Evolutionary conservation across 108 stramenopile genomes (phyloP), one percentile per base, ranked within the genome.

Genomic region (Cyclostephanos tholiformis): DNA sequence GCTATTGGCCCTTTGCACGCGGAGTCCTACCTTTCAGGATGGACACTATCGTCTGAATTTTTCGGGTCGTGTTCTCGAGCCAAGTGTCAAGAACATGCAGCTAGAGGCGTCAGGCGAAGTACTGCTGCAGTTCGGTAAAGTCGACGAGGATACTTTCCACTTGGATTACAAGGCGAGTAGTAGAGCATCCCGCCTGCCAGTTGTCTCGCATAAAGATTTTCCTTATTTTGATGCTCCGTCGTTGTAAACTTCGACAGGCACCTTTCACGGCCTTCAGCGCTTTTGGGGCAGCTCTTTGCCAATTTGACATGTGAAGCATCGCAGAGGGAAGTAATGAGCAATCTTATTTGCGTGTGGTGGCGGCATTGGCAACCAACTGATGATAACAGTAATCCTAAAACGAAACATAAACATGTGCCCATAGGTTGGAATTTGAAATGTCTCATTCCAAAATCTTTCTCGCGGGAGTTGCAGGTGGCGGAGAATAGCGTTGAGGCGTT

Each of bases 51-150:
- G 87, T 13, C 75, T 91, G 32, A 88, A 91, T 55, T 91, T 91
- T 55, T 46, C 62, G 22, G 90, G 90, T 26, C 70, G 90, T 6
- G 90, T 91, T 23, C 79, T 75, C 8, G 71, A 74, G 12, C 86
- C 90, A n/a, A 71, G 67, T 38, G 90, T 89, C 12, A 91, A 91
- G 64, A 91, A 91, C 67, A 87, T 91, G 75, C 90, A 91, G 67
- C 69, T 91, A 9, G 84, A 84, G 63, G 55, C 74, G 43, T 79
- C 60, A 30, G 79, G 79, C 17, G 68, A 89, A 46, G 61, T 79
- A 16, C 58, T 91, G n/a, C 58, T 85, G 51, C 90, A 91, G 60
- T 91, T 91, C 51, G 90, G 90, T 17, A 88, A 86, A 83, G 87
- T 87, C 13, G 83, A 79, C 46, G 81, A 89, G 17, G 73, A 86